phyloP scores from a whole-genome alignment of 257 asterid genomes.

The Solanum piurae region DNA sequence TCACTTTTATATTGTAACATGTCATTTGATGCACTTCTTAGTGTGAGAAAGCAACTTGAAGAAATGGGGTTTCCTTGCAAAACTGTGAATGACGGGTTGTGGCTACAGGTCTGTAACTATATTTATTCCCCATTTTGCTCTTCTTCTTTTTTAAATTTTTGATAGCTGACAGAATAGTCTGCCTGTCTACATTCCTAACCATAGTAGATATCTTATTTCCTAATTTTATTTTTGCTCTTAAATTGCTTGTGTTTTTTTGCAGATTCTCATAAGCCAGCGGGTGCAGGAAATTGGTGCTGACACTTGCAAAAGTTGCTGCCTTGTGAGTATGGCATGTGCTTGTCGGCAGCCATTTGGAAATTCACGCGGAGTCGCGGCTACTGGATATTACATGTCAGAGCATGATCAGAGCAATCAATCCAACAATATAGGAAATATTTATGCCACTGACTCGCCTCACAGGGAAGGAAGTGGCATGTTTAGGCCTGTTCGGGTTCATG shows the following conservation, averaged over 20 bases:
- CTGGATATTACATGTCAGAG: slow-evolving; percentile 65
- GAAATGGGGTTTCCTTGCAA: slow-evolving; percentile 97
- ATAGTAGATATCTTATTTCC: neutral
- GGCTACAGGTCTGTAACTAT: slow-evolving; percentile 73
- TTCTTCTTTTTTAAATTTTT: neutral
- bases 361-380: slow-evolving; percentile 43
- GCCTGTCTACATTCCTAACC: neutral
- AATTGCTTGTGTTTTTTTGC: slow-evolving; percentile 12
- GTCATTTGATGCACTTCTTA: slow-evolving; percentile 92
- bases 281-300: slow-evolving; percentile 84
- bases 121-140: neutral
- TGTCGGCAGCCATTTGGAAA: slow-evolving; percentile 69
- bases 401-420: slow-evolving; percentile 50
- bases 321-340: slow-evolving; percentile 56
- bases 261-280: slow-evolving; percentile 93
- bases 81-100: slow-evolving; percentile 92
- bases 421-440: slow-evolving; percentile 52
- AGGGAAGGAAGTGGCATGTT: slow-evolving; percentile 68
- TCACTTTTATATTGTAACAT: slow-evolving; percentile 79
- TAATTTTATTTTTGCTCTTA: slow-evolving; percentile 1
- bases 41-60: slow-evolving; percentile 88
- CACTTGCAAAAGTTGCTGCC: slow-evolving; percentile 85
- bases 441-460: slow-evolving; percentile 57
- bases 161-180: neutral
- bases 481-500: slow-evolving; percentile 82